phyloP scores from a whole-genome alignment of 2,329 filamentous ascomycete species.

The Magnaporthiopsis rhizophila region DNA sequence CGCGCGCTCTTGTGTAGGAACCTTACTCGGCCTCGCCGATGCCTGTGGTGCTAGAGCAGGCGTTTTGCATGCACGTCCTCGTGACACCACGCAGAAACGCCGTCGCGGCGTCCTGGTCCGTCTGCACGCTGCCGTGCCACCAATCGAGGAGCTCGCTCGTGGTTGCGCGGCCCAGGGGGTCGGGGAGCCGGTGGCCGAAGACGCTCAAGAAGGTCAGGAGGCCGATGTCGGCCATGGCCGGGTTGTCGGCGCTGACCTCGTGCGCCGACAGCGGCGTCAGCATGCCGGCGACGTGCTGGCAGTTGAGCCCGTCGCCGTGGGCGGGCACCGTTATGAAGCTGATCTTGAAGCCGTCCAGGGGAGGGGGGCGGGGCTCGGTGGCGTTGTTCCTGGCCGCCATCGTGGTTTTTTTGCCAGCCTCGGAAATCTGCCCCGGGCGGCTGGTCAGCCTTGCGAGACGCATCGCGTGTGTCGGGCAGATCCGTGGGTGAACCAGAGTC shows the following conservation, averaged over 20 bases:
- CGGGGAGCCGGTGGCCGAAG: not conserved
- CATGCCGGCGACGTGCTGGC: not conserved
- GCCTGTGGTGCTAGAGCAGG: slow-evolving; percentile 8
- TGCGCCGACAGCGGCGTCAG: not conserved
- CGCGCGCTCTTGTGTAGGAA: no score
- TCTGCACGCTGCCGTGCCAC: not conserved
- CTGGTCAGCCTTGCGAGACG: not conserved
- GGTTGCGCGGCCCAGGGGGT: not conserved
- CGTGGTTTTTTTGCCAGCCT: no score
- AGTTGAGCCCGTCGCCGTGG: not conserved
- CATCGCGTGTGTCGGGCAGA: not conserved
- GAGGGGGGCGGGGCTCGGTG: not conserved
- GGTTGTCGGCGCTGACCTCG: not conserved
- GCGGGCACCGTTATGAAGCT: not conserved
- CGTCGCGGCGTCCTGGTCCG: not conserved
- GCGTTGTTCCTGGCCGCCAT: not conserved
- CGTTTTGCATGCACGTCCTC: not conserved
- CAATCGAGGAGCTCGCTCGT: not conserved
- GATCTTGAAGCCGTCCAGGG: not conserved
- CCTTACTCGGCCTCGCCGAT: slow-evolving; percentile 6
- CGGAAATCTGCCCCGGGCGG: not conserved
- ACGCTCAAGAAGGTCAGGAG: not conserved
- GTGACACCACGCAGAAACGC: not conserved
- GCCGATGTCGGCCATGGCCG: slow-evolving; percentile 1
- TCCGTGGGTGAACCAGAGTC: not conserved